Evolutionary conservation across 768 basidiomycete genomes (phyloP), one percentile per base, ranked within the genome.

Genomic region (Phylloporus sp.): DNA sequence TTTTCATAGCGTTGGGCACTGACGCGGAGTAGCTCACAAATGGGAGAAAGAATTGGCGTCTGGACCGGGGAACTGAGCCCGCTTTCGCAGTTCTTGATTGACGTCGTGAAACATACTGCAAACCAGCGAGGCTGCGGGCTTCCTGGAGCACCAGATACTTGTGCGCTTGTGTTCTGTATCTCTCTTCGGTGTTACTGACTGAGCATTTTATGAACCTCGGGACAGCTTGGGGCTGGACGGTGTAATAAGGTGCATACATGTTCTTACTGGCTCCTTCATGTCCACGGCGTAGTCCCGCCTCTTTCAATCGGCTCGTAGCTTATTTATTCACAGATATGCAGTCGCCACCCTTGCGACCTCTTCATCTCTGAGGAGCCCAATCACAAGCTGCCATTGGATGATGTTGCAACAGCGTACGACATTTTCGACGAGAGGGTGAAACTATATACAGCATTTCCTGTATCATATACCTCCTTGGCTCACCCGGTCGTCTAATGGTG

Each of bases 101-200:
- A n/a, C 9, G 9, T 11, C 27, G 27, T 27, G 27, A 8, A 9
- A 27, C 13, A 11, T 27, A 4, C 9, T 27, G 27, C 27, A 27
- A 6, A 77, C 78, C 15, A 74, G 69, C 44, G 78, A 80, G n/a
- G n/a, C n/a, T n/a, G n/a, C n/a, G n/a, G n/a, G n/a, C n/a, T n/a
- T 53, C 78, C 79, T 2, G 78, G 78, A 15, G 79, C 78, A 15
- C 75, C 76, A 9, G 76, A 31, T 34, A 15, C 32, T 41, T 4
- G 34, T 23, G 18, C 11, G 9, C 6, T 20, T 38, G 11, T 29
- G 28, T 18, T 29, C 39, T 18, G 47, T 50, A 33, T 40, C 49
- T 22, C 49, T 44, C 22, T 50, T 46, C 28, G 21, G 46, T 47
- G 46, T 8, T 4, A 6, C 32, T 21, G 6, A 21, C 17, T 13